Conservation (phyloP, 2,329 filamentous ascomycete species). For the Fusarium sp. region DNA sequence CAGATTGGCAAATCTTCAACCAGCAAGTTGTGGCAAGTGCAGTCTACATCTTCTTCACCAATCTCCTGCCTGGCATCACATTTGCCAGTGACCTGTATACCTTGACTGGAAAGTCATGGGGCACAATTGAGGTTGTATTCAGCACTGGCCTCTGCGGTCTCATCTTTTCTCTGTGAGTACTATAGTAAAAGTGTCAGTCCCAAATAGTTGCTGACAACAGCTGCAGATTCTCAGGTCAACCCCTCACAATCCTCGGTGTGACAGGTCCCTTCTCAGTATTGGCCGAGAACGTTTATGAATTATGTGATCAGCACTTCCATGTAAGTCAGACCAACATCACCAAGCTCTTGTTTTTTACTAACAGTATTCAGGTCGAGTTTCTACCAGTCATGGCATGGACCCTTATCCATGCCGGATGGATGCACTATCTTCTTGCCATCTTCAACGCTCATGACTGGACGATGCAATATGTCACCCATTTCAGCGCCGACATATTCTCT, state of each 20-base stretch:
- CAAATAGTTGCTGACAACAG: not conserved
- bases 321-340: conserved; percentile 48
- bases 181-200: not conserved
- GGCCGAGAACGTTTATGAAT: conserved; percentile 71
- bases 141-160: conserved; percentile 73
- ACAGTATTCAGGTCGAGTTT: conserved; percentile 60
- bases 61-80: conserved; percentile 73
- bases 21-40: conserved; percentile 72
- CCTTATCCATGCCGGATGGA: conserved; percentile 73
- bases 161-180: conserved; percentile 67
- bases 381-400: conserved; percentile 76
- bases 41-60: conserved; percentile 75
- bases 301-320: conserved; percentile 66
- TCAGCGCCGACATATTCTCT: conserved; percentile 74
- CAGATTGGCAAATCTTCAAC: conserved; percentile 70
- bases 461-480: conserved; percentile 76
- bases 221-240: conserved; percentile 65
- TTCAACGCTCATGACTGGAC: conserved; percentile 78
- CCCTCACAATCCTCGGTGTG: conserved; percentile 72
- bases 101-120: conserved; percentile 71
- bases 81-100: conserved; percentile 74
- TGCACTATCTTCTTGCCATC: conserved; percentile 71
- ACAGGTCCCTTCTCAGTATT: conserved; percentile 75
- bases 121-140: conserved; percentile 74
- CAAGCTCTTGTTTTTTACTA: not conserved